phyloP scores from a whole-genome alignment of 2,329 filamentous ascomycete species.

The Cytospora mali region DNA sequence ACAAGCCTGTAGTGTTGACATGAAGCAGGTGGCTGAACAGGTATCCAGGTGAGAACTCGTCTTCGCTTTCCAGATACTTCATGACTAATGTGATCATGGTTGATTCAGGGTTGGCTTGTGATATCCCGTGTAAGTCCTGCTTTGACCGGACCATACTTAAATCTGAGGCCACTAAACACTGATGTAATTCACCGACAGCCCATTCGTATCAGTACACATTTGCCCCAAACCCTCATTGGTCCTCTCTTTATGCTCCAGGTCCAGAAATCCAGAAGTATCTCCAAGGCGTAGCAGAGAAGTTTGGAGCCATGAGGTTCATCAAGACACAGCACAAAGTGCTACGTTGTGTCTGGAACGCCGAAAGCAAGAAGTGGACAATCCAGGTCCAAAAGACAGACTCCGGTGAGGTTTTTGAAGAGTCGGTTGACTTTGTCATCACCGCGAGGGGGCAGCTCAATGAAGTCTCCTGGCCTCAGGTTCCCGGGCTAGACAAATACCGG shows the following conservation, averaged over 20 bases:
- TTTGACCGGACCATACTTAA: not conserved
- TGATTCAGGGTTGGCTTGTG: slow-evolving; percentile 37
- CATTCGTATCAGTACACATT: slow-evolving; percentile 61
- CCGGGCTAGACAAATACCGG: slow-evolving; percentile 44
- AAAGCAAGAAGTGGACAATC: slow-evolving; percentile 44
- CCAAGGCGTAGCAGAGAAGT: slow-evolving; percentile 48
- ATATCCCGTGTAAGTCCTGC: slow-evolving; percentile 40
- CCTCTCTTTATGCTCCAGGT: slow-evolving; percentile 51
- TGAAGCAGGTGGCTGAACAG: slow-evolving; percentile 37
- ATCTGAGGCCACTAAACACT: not conserved
- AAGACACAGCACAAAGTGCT: slow-evolving; percentile 46
- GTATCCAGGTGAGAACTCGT: slow-evolving; percentile 36
- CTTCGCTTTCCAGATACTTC: not conserved
- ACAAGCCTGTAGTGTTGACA: slow-evolving; percentile 3
- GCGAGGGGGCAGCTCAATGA: slow-evolving; percentile 48
- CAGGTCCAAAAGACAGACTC: slow-evolving; percentile 40
- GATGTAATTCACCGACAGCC: slow-evolving; percentile 32
- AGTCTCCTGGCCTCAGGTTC: slow-evolving; percentile 47
- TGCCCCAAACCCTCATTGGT: slow-evolving; percentile 58
- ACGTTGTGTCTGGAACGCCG: slow-evolving; percentile 45
- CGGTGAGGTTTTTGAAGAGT: slow-evolving; percentile 43
- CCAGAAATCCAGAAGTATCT: slow-evolving; percentile 55
- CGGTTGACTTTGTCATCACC: slow-evolving; percentile 43
- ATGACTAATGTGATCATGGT: not conserved
- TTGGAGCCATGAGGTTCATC: slow-evolving; percentile 50